Conservation (phyloP, 768 basidiomycete species). For the Amanita phalloides region DNA sequence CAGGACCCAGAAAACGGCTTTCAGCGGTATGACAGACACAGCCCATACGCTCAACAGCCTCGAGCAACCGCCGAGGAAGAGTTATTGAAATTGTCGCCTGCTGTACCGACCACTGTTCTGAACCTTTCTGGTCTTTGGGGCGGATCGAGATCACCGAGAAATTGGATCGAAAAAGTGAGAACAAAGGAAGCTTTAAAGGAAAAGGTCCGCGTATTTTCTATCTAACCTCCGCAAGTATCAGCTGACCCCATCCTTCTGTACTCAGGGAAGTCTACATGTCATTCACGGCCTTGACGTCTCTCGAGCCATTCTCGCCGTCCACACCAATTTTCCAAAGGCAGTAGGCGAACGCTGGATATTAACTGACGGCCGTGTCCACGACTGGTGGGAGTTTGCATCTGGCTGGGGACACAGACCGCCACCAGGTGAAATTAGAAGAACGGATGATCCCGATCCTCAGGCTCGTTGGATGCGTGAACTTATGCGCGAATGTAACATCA, state of each 20-base stretch:
- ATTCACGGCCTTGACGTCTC: constrained; percentile 54
- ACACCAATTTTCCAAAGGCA: constrained; percentile 29
- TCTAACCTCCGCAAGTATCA: not conserved
- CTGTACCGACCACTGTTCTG: constrained; percentile 39
- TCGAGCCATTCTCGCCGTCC: constrained; percentile 49
- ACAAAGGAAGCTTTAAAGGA: constrained; percentile 39
- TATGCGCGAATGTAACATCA: constrained; percentile 38
- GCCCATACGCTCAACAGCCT: constrained; percentile 16
- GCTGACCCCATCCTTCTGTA: not conserved
- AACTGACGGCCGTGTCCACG: constrained; percentile 46
- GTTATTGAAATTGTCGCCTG: constrained; percentile 32
- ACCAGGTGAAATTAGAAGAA: not conserved
- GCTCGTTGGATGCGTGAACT: constrained; percentile 47
- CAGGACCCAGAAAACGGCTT: not conserved
- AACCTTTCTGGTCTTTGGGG: constrained; percentile 52
- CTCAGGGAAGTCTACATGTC: constrained; percentile 46
- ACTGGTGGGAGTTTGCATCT: constrained; percentile 59
- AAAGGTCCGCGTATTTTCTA: constrained; percentile 25
- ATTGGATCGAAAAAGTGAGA: constrained; percentile 40
- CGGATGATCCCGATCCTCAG: constrained; percentile 9
- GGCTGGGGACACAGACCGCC: constrained; percentile 32
- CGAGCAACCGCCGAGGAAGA: constrained; percentile 45
- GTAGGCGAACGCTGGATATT: constrained; percentile 45
- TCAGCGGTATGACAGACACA: not conserved
- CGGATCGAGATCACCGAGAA: constrained; percentile 32